Conservation (phyloP, 352 stramenopile genomes). For the Globisporangium carolinianum region DNA sequence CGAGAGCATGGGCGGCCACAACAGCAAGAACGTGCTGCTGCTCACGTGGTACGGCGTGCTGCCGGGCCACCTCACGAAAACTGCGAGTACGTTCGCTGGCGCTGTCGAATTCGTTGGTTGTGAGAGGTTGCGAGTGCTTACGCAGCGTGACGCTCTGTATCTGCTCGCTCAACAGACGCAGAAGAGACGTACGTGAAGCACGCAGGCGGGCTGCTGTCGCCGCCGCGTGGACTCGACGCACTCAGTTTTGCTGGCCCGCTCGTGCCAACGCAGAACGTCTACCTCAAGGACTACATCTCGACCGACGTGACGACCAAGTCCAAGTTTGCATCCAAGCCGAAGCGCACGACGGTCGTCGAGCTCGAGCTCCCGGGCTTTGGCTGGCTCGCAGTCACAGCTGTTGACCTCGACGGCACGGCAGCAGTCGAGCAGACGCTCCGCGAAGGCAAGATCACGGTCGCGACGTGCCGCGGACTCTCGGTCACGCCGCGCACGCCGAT, state of each 20-base stretch:
- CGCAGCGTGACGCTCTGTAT: too few species aligned
- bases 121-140: too few species aligned
- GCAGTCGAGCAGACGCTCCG: constrained; percentile 57
- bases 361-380: constrained; percentile 75
- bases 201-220: constrained; percentile 67
- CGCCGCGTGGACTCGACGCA: constrained; percentile 65
- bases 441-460: constrained; percentile 53
- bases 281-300: constrained; percentile 65
- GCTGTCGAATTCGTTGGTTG: too few species aligned
- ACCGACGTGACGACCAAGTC: constrained; percentile 55
- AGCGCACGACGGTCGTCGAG: constrained; percentile 74
- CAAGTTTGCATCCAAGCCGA: constrained; percentile 69
- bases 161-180: constrained; percentile 26
- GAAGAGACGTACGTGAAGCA: constrained; percentile 78
- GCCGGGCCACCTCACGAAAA: constrained; percentile 77
- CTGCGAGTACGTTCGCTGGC: constrained; percentile 41
- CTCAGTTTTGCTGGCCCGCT: constrained; percentile 72
- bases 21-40: constrained; percentile 56
- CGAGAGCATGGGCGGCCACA: constrained; percentile 27
- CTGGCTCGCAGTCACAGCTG: constrained; percentile 69
- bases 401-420: constrained; percentile 72
- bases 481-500: constrained; percentile 53
- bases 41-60: constrained; percentile 82
- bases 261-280: constrained; percentile 40
- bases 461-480: constrained; percentile 51